Base-by-base conservation (phyloP, 805 yeast species). In the Blastobotrys americana region DNA sequence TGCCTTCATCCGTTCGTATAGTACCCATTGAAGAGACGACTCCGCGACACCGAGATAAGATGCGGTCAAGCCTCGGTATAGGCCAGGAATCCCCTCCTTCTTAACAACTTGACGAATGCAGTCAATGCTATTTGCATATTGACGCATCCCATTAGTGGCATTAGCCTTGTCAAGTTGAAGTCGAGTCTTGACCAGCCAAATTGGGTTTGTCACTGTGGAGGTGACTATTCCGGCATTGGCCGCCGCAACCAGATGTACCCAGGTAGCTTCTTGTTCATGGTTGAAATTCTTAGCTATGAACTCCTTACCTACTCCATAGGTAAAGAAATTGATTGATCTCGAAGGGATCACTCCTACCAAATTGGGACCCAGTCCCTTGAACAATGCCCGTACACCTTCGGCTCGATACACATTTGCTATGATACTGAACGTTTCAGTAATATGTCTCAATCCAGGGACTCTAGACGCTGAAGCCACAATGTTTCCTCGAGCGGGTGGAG, bases 261-360 rank as follows among this genome's bases (percentile, higher is more conserved):
- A 77, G 0, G 97, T 79, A 13, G 80, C 79, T 57, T 89, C 96
- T 47, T 81, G 63, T 9, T 89, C 88, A 43, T 82, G 64, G 62
- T 83, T 82, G 64, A 87, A 77, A 37, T 74, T 69, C 16, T 67
- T 67, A 5, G 86, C 73, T n/a, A 88, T 63, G 13, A 83, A 41
- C 19, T 84, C 90, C 58, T 93, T 93, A 3, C 94, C 78, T n/a
- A 85, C 72, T n/a, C 97, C 96, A 62, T 93, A 93, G 0, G 97
- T 87, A 71, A 89, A 89, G 63, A 93, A 93, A 64, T 93, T 93
- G 52, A 93, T 94, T 22, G 96, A 84, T 62, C 99, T 74, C 1
- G 99, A 97, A 0, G 99, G 99, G 35, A 93, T 90, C 13, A 93
- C 97, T 43, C 99, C 99, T 15, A 90, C 94, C 54, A 93, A 70